These are phyloP conservation scores for Aspergillus sp. DNA, from an alignment of 2,329 filamentous ascomycete genomes.

Conservation along the genomic window DNA sequence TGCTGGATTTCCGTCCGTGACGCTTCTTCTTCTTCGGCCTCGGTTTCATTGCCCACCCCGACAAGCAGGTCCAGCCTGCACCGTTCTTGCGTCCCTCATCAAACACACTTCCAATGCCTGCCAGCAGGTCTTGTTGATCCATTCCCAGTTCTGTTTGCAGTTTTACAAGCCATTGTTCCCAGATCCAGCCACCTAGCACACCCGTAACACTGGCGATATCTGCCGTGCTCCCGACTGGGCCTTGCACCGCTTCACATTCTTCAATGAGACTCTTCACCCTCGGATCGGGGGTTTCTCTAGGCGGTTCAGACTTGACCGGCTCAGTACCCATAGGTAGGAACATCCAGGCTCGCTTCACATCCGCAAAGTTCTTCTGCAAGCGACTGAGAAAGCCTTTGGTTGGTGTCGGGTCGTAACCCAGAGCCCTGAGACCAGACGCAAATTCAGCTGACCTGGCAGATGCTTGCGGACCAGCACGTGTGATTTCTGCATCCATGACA, in stretches of 20 bases:
- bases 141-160: conserved; percentile 84
- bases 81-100: conserved; percentile 61
- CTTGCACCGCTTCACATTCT: conserved; percentile 60
- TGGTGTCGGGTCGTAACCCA: conserved; percentile 84
- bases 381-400: conserved; percentile 79
- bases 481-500: conserved; percentile 84
- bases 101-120: conserved; percentile 59
- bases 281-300: conserved; percentile 42
- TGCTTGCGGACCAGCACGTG: conserved; percentile 76
- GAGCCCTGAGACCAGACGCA: conserved; percentile 80
- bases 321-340: conserved; percentile 76
- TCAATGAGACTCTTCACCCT: conserved; percentile 39
- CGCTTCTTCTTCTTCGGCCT: conserved; percentile 23
- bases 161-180: conserved; percentile 94
- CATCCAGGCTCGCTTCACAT: conserved; percentile 82
- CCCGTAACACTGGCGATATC: conserved; percentile 75
- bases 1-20: background rate
- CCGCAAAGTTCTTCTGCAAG: conserved; percentile 72
- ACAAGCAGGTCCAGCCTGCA: conserved; percentile 62
- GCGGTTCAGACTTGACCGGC: conserved; percentile 48
- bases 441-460: conserved; percentile 89
- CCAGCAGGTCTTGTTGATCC: conserved; percentile 53
- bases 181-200: conserved; percentile 82
- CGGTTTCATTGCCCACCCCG: conserved; percentile 61
- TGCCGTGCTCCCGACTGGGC: conserved; percentile 66